phyloP scores from a whole-genome alignment of 1,139 yeast species.

The Yamadazyma diospyri region DNA sequence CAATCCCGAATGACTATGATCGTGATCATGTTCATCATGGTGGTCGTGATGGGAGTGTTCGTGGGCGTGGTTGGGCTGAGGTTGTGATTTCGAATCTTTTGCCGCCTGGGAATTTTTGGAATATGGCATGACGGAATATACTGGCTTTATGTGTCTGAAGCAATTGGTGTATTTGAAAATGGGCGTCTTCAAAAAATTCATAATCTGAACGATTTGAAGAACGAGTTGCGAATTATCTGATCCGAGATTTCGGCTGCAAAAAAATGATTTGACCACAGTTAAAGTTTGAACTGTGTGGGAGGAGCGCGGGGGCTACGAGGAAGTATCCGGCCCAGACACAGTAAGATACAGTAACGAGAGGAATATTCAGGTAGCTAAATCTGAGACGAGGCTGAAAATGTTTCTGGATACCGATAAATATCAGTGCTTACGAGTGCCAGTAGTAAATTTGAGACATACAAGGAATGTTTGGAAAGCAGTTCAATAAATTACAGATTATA shows the following conservation, averaged over 20 bases:
- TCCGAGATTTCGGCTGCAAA: conserved; percentile 5
- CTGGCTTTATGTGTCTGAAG: not conserved
- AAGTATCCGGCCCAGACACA: no score
- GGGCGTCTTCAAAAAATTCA: conserved; percentile 4
- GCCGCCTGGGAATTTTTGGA: not conserved
- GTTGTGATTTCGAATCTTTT: conserved; percentile 1
- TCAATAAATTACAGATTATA: no score
- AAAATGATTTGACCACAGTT: not conserved
- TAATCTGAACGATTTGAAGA: not conserved
- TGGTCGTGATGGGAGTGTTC: conserved; percentile 3
- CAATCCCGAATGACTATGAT: conserved; percentile 10
- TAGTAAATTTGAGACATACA: no score
- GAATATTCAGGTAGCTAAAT: no score
- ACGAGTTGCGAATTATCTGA: not conserved
- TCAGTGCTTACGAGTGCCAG: no score
- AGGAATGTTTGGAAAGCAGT: no score
- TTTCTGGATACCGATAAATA: no score
- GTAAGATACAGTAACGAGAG: no score
- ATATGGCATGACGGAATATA: conserved; percentile 3
- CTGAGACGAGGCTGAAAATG: no score
- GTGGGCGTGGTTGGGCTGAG: not conserved
- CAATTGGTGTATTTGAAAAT: conserved; percentile 1
- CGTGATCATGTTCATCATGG: conserved; percentile 6
- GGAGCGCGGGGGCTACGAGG: no score
- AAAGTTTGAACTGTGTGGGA: no score